phyloP scores from a whole-genome alignment of 352 stramenopile species.

The Phytophthora agathidicida region DNA sequence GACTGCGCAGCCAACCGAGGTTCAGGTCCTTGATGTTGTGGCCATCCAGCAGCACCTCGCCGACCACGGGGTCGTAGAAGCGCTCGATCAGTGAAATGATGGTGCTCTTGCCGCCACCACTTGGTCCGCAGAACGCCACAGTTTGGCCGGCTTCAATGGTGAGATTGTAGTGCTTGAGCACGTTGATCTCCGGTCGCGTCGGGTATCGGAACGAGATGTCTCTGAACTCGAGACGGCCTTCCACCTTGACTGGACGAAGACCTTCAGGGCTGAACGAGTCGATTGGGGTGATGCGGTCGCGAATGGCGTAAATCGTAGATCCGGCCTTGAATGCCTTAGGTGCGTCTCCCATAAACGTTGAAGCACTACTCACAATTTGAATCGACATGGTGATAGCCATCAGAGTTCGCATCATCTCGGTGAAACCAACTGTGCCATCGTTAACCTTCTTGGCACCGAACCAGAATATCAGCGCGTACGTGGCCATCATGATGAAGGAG shows the following conservation, averaged over 20 bases:
- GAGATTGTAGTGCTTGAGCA: constrained; percentile 90
- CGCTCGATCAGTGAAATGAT: constrained; percentile 55
- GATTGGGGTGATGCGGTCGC: constrained; percentile 40
- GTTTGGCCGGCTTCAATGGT: constrained; percentile 72
- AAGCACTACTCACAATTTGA: constrained; percentile 36
- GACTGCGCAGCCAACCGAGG: constrained; percentile 52
- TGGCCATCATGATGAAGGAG: constrained; percentile 62
- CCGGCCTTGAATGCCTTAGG: constrained; percentile 79
- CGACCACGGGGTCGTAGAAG: constrained; percentile 67
- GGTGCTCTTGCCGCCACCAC: constrained; percentile 57
- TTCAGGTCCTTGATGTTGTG: constrained; percentile 79
- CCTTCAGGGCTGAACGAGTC: constrained; percentile 46
- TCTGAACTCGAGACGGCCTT: constrained; percentile 58
- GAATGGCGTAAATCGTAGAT: constrained; percentile 40
- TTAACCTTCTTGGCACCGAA: constrained; percentile 60
- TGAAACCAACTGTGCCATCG: constrained; percentile 42
- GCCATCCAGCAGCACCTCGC: constrained; percentile 77
- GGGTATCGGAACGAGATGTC: constrained; percentile 85
- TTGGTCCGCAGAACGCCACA: constrained; percentile 62
- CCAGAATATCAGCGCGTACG: constrained; percentile 69
- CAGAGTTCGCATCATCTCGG: constrained; percentile 56
- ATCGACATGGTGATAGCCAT: constrained; percentile 63
- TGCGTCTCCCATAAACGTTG: constrained; percentile 38
- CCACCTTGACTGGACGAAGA: constrained; percentile 10
- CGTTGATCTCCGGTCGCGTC: constrained; percentile 54